Percentiles rank a stretch among this genome's conserved stretches.
Conservation (phyloP, 2,329 filamentous ascomycete species). For the Leptodontidium sp. region DNA sequence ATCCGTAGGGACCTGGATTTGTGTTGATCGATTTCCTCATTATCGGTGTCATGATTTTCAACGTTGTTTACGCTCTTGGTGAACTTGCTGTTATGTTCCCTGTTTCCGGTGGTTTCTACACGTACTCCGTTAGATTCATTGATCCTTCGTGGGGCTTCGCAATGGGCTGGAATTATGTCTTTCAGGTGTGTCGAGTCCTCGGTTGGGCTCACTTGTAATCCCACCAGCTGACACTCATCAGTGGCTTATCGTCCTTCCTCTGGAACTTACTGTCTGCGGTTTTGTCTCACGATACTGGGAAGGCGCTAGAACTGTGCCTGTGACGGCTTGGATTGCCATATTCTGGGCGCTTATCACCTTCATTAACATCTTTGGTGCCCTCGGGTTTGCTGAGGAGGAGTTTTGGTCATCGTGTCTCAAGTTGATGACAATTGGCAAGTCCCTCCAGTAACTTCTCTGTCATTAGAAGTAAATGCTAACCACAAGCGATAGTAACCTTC, state of each 20-base stretch:
- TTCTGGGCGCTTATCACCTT: conserved; percentile 22
- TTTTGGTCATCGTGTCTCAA: conserved; percentile 24
- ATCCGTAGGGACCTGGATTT: conserved; percentile 16
- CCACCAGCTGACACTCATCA: neutral
- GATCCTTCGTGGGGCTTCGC: conserved; percentile 26
- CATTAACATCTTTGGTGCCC: conserved; percentile 24
- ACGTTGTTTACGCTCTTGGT: conserved; percentile 25
- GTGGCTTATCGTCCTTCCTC: conserved; percentile 26
- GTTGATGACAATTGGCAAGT: conserved; percentile 17
- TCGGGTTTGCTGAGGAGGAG: conserved; percentile 24
- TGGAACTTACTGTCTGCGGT: conserved; percentile 23
- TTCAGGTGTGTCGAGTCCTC: conserved; percentile 10
- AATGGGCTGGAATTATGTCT: conserved; percentile 26
- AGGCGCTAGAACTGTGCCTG: conserved; percentile 4
- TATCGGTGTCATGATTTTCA: conserved; percentile 25
- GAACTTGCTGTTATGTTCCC: conserved; percentile 27
- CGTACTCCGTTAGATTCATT: conserved; percentile 21
- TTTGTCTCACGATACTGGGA: conserved; percentile 20
- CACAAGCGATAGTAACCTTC: conserved; percentile 10
- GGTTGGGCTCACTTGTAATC: neutral
- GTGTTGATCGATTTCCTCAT: conserved; percentile 26
- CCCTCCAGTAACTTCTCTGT: neutral
- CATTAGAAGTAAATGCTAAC: neutral
- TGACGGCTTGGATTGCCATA: conserved; percentile 15
- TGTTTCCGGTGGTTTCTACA: conserved; percentile 23